Evolutionary conservation across 1,284 basidiomycete genomes (phyloP).

Genomic region (Boletus smithii): DNA sequence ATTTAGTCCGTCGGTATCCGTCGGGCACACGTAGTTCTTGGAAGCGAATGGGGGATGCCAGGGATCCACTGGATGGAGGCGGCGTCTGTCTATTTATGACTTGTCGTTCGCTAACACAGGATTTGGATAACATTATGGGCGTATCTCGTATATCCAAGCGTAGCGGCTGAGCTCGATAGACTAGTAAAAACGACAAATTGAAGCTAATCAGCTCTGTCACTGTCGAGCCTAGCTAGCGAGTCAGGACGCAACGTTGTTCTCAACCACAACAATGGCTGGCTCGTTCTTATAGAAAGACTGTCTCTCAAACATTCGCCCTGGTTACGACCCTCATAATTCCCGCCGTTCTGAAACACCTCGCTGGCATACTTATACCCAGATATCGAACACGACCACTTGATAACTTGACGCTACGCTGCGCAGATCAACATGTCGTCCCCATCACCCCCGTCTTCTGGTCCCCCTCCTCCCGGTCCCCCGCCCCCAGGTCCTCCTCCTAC

Average conservation of each 20-base stretch:
- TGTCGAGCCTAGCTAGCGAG: too few species aligned
- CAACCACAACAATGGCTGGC: too few species aligned
- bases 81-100: slow-evolving; percentile 1
- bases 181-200: too few species aligned
- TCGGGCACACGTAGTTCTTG: slow-evolving; percentile 19
- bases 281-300: background rate
- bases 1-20: slow-evolving; percentile 20
- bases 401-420: too few species aligned
- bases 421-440: slow-evolving; percentile 19
- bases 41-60: background rate
- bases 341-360: slow-evolving; percentile 20
- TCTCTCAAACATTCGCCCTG: slow-evolving; percentile 10
- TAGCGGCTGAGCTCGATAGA: too few species aligned
- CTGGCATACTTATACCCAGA: slow-evolving; percentile 5
- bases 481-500: background rate
- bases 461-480: background rate
- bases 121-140: background rate
- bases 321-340: slow-evolving; percentile 10
- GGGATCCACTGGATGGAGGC: background rate
- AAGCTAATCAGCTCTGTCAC: too few species aligned
- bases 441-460: background rate
- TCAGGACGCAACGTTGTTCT: too few species aligned
- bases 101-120: background rate
- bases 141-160: too few species aligned
- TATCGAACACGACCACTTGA: slow-evolving; percentile 4